phyloP scores from a whole-genome alignment of 805 yeast species.

The Candida incommunis region DNA sequence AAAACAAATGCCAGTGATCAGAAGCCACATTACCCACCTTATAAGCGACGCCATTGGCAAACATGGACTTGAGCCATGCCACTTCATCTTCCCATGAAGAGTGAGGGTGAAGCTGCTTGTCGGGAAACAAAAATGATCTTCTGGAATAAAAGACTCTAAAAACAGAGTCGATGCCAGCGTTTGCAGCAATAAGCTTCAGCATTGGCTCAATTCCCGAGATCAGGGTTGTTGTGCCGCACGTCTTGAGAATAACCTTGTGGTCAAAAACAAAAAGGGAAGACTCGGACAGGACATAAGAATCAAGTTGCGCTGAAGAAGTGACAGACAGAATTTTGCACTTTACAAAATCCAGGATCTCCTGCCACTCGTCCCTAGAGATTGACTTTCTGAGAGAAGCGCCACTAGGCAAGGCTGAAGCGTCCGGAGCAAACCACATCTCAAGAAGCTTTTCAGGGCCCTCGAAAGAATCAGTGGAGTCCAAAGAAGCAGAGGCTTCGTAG shows the following conservation, averaged over 20 bases:
- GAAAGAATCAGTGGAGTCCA: constrained; percentile 85
- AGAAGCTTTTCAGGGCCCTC: constrained; percentile 95
- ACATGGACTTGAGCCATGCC: constrained; percentile 47
- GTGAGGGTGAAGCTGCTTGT: constrained; percentile 68
- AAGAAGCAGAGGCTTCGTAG: constrained; percentile 59
- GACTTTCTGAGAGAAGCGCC: constrained; percentile 24
- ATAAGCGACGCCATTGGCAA: constrained; percentile 48
- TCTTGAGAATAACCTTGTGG: constrained; percentile 73
- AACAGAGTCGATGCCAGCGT: constrained; percentile 25
- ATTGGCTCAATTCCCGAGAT: constrained; percentile 59
- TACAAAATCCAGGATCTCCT: constrained; percentile 59
- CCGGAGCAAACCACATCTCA: constrained; percentile 74
- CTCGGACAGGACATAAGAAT: constrained; percentile 79
- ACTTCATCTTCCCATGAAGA: constrained; percentile 77
- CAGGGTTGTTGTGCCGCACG: constrained; percentile 94
- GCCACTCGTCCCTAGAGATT: constrained; percentile 58
- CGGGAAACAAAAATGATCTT: constrained; percentile 86
- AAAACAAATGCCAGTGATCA: constrained; percentile 79
- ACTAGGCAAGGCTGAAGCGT: constrained; percentile 20
- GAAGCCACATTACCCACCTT: constrained; percentile 67
- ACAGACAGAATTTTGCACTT: constrained; percentile 80
- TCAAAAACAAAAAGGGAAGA: constrained; percentile 81
- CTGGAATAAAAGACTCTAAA: constrained; percentile 77
- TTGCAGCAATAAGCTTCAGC: constrained; percentile 33
- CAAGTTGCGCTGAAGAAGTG: constrained; percentile 42